Base-by-base conservation (phyloP, 2,329 filamentous ascomycete genomes). In the Cordyceps tenuipes region DNA sequence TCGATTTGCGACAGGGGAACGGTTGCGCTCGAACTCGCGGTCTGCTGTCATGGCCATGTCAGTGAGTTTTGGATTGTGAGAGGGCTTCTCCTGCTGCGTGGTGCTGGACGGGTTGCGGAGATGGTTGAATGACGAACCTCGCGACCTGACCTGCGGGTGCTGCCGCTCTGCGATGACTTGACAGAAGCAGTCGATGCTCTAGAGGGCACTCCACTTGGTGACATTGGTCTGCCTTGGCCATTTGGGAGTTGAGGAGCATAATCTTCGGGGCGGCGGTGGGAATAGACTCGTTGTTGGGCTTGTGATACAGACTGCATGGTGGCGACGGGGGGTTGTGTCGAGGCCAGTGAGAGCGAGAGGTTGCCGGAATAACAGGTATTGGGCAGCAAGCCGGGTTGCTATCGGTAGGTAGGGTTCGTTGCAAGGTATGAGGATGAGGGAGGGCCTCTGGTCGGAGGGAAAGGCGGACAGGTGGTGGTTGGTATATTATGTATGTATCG, bases 1-100 rank as follows among this genome's bases (percentile, higher is more conserved):
- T 99, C 94, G 75, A 99, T 99, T 74, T 96, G 93, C 57, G 93
- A 97, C 66, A 99, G 82, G 66, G 82, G 82, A 69, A 83, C 90
- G 80, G 79, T 90, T 79, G 78, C 86, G 78, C 74, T 89, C 69
- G 76, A 76, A 60, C 70, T 47, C 21, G 29, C 57, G 15, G 26
- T 70, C 69, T 75, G 68, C 69, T 75, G 68, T 68, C 66, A 70
- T 21, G 67, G 67, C 63, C 60, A 59, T 46, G 66, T 69, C 59
- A 70, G 68, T 64, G 66, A 23, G 23, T 23, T 4, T 63, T 34
- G 26, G 21, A 19, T 9, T 51, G 46, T 36, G 17, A 13, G 13
- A 15, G 17, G 12, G 26, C 39, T 26, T 39, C 29, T 48, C n/a
- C 8, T 17, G 31, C 1, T 12, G 31, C 54, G 54, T 44, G 50